Percentiles rank a stretch among this genome's conserved stretches.
phyloP scores from a whole-genome alignment of 2,329 filamentous ascomycete species.

The Trichoderma arundinaceum region DNA sequence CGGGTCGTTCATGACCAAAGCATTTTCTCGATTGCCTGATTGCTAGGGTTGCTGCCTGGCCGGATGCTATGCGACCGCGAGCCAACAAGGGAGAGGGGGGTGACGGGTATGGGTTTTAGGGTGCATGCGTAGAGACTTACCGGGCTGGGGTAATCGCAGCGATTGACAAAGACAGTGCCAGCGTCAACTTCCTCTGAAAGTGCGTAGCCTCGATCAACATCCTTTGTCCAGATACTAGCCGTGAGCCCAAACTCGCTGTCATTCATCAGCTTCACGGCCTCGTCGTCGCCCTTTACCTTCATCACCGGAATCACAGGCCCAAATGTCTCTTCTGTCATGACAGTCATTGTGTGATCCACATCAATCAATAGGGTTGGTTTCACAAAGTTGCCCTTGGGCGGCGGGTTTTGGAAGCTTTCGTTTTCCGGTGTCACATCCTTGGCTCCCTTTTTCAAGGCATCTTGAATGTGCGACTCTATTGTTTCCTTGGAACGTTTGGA shows the following conservation, averaged over 20 bases:
- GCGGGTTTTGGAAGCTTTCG: conserved; percentile 72
- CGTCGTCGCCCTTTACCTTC: conserved; percentile 79
- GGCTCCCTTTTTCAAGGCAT: conserved; percentile 83
- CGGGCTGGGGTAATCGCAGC: conserved; percentile 88
- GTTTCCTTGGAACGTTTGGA: conserved; percentile 77
- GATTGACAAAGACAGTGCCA: conserved; percentile 94
- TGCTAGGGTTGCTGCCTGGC: neutral
- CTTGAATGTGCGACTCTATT: conserved; percentile 79
- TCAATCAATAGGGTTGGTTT: conserved; percentile 80
- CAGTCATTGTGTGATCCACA: conserved; percentile 80
- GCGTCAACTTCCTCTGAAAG: conserved; percentile 84
- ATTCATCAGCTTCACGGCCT: conserved; percentile 88
- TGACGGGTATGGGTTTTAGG: neutral
- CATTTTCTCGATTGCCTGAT: conserved; percentile 2
- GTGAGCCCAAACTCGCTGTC: conserved; percentile 93
- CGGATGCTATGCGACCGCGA: conserved; percentile 12
- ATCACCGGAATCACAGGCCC: conserved; percentile 90
- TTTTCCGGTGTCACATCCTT: conserved; percentile 85
- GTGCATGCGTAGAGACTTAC: conserved; percentile 59
- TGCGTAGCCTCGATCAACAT: conserved; percentile 74
- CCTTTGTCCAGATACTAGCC: conserved; percentile 97
- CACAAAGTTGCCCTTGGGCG: conserved; percentile 84
- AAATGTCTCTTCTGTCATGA: conserved; percentile 96
- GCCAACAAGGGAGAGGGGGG: conserved; percentile 15
- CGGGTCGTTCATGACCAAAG: conserved; percentile 2